A percentile compares a stretch with the other conserved stretches of the same genome.
These are phyloP conservation scores for Cardamine chenopodiifolia DNA, from an alignment of 345 rosid species.

Conservation along the genomic window DNA sequence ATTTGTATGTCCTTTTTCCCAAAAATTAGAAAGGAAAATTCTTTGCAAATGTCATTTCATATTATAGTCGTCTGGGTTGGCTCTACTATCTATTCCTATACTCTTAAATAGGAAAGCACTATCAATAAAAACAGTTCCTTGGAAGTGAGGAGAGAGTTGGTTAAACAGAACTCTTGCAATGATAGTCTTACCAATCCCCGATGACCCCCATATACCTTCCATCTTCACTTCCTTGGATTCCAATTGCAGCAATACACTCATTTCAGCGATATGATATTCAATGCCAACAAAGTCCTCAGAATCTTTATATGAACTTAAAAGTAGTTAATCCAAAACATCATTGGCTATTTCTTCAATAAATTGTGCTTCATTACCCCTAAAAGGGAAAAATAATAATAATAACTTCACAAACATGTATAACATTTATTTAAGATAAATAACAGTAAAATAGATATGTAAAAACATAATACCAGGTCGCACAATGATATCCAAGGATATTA, in stretches of 20 bases:
- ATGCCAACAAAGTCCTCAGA: not conserved
- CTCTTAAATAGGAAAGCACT: not conserved
- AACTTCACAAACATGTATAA: no score
- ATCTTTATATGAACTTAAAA: not conserved
- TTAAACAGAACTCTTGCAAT: not conserved
- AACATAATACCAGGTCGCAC: not conserved
- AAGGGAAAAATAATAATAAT: no score
- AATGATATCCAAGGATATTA: not conserved
- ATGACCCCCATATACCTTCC: not conserved
- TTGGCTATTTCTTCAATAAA: constrained; percentile 1
- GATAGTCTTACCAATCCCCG: not conserved
- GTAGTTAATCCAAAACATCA: not conserved
- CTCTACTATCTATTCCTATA: no score
- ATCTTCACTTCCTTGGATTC: not conserved
- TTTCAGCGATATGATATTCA: not conserved
- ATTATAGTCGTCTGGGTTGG: not conserved
- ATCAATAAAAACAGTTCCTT: not conserved
- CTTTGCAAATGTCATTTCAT: not conserved
- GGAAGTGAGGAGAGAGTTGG: not conserved
- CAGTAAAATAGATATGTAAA: no score
- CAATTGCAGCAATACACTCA: not conserved
- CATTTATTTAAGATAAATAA: no score
- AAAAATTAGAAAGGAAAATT: not conserved
- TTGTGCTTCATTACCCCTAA: not conserved
- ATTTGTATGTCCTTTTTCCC: not conserved